These are phyloP conservation scores for Lactifluus subvellereus DNA, from an alignment of 768 basidiomycete genomes.

Conservation along the genomic window DNA sequence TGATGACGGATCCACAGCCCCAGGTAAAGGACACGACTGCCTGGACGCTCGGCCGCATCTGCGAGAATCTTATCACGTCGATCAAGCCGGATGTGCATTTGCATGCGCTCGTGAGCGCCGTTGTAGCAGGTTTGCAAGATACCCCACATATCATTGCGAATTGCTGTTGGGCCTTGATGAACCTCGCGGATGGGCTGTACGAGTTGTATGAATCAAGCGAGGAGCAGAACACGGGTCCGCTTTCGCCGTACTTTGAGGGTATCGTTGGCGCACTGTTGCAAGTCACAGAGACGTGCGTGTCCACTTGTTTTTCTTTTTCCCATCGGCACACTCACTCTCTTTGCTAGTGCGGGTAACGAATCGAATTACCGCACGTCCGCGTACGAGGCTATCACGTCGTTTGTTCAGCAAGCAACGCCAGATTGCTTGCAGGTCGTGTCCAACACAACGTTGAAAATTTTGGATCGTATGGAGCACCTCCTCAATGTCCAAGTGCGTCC, in stretches of 20 bases:
- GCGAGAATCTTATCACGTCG: conserved; percentile 76
- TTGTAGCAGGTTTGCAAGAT: conserved; percentile 76
- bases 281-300: conserved; percentile 76
- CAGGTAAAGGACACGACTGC: conserved; percentile 97
- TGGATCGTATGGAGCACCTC: conserved; percentile 88
- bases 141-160: conserved; percentile 84
- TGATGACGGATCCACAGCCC: conserved; percentile 83
- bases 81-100: conserved; percentile 90
- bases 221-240: conserved; percentile 49
- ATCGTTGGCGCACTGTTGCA: conserved; percentile 78
- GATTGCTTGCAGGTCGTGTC: conserved; percentile 80
- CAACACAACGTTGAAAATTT: conserved; percentile 71
- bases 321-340: conserved; percentile 15
- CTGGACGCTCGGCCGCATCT: conserved; percentile 95
- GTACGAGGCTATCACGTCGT: conserved; percentile 91
- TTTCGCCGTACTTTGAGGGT: conserved; percentile 87
- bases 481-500: conserved; percentile 67
- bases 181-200: conserved; percentile 85
- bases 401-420: conserved; percentile 69
- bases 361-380: conserved; percentile 91
- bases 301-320: neutral
- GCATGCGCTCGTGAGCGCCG: conserved; percentile 71
- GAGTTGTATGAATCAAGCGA: conserved; percentile 58
- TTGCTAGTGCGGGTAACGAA: conserved; percentile 69
- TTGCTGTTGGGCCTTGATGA: conserved; percentile 96